phyloP scores from a whole-genome alignment of 2,329 filamentous ascomycete genomes.

The Elsinoe ampelina region DNA sequence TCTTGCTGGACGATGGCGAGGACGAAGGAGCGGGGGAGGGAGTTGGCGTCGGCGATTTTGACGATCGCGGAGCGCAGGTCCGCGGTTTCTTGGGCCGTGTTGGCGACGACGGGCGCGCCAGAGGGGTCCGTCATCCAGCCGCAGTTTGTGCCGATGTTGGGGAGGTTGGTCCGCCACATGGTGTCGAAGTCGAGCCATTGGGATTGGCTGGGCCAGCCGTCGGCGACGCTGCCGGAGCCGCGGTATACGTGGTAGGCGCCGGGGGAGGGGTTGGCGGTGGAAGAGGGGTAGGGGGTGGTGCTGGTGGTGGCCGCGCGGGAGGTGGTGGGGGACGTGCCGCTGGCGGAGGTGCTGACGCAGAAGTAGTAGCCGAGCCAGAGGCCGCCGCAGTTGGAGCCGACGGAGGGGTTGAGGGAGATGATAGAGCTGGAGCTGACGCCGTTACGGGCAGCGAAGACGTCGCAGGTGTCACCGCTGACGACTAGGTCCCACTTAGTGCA shows the following conservation, averaged over 20 bases:
- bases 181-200: conserved; percentile 30
- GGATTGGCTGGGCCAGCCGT: conserved; percentile 30
- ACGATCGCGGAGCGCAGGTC: conserved; percentile 31
- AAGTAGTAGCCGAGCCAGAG: conserved; percentile 21
- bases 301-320: neutral
- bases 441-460: conserved; percentile 17
- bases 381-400: conserved; percentile 19
- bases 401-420: conserved; percentile 23
- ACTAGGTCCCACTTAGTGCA: conserved; percentile 23
- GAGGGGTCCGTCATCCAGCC: conserved; percentile 6
- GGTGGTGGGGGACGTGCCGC: neutral
- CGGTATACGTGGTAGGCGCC: conserved; percentile 22
- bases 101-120: conserved; percentile 29
- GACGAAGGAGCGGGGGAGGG: conserved; percentile 29
- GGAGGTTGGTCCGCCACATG: conserved; percentile 28
- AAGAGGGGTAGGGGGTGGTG: conserved; percentile 19
- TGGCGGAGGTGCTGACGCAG: conserved; percentile 27
- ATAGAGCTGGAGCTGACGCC: conserved; percentile 19
- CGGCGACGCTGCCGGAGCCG: conserved; percentile 28
- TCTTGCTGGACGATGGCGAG: conserved; percentile 40
- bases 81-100: conserved; percentile 29
- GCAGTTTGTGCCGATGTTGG: conserved; percentile 31
- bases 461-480: conserved; percentile 20
- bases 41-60: conserved; percentile 29
- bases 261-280: conserved; percentile 4